Evolutionary conservation across 768 basidiomycete genomes (phyloP), one percentile per base, ranked within the genome.

Genomic region (Trametes cinnabarina): DNA sequence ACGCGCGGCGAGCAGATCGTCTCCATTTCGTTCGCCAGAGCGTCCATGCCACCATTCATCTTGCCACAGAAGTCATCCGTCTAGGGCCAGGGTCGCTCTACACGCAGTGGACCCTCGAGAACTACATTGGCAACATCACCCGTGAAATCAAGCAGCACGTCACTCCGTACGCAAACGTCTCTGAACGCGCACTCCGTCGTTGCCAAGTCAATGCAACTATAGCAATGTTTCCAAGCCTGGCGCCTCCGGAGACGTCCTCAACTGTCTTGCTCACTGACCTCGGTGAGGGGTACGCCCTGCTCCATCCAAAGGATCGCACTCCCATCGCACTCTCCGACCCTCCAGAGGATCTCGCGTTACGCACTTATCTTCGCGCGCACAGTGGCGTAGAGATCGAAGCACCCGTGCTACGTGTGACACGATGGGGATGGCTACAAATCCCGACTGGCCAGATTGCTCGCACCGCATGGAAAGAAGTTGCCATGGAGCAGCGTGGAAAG

Each of bases 1-100:
- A 68, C 46, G 69, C 72, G 23, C 71, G 63, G 1, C 41, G 51
- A 1, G 3, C 35, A 20, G 65, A 30, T 8, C 65, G 39, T 2
- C 44, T 79, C 19, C 77, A 79, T 49, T 74, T 77, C 53, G 23
- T 64, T 9, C 65, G 65, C 1, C 76, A 60, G 22, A 64, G 69
- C 44, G 56, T 77, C 20, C 75, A 77, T 56, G 55, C 63, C 0
- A 48, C 73, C 12, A 23, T 64, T 2, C 77, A 78, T 48, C 28
- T 68, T 17, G 61, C 56, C 7, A 49, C 53, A 0, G 71, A 78
- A 47, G 51, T 46, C 10, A 1, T 37, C 17, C 47, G 68, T 50
- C 19, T 64, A 11, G 65, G 70, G 55, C 66, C 65, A 5, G 42
- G 35, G 3, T n/a, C 25, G 0, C 28, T 49, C 22, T 52, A 32